phyloP scores from a whole-genome alignment of 805 yeast species.

The Lipomyces orientalis region DNA sequence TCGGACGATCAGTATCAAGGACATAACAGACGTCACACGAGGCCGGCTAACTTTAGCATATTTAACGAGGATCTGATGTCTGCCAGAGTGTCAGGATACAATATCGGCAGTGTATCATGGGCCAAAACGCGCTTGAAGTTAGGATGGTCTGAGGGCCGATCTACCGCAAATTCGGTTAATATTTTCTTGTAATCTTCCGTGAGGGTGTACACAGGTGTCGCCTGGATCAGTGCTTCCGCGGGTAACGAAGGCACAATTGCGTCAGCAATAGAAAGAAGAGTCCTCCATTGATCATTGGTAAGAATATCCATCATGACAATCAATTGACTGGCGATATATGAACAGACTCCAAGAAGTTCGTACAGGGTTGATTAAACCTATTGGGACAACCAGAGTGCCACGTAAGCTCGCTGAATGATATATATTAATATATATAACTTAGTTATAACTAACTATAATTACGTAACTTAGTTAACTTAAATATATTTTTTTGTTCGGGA shows the following conservation, averaged over 20 bases:
- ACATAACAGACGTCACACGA: too few relatives aligned
- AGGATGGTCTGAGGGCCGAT: slow-evolving; percentile 14
- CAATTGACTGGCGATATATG: too few relatives aligned
- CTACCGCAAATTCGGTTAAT: slow-evolving; percentile 6
- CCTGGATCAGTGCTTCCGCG: slow-evolving; percentile 3
- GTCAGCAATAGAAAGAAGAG: slow-evolving; percentile 28
- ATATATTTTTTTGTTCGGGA: too few relatives aligned
- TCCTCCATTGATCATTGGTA: slow-evolving; percentile 24
- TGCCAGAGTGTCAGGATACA: neutral
- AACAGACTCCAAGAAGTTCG: too few relatives aligned
- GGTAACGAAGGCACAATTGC: slow-evolving; percentile 20
- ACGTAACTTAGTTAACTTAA: too few relatives aligned
- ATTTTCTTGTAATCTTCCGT: slow-evolving; percentile 1
- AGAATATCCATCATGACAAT: slow-evolving; percentile 3
- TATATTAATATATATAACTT: too few relatives aligned
- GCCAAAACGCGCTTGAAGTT: neutral
- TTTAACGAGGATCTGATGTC: slow-evolving; percentile 5
- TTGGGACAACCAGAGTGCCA: too few relatives aligned
- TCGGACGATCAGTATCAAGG: too few relatives aligned
- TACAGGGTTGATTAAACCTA: too few relatives aligned
- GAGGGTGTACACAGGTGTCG: slow-evolving; percentile 11
- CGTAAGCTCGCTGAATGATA: too few relatives aligned
- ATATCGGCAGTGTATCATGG: neutral
- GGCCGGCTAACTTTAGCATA: slow-evolving; percentile 1
- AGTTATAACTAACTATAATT: too few relatives aligned